A percentile compares a stretch with the other conserved stretches of the same genome.
These are phyloP conservation scores for Acanthochlamys bracteata DNA, from an alignment of 106 monocot genomes.

Conservation along the genomic window DNA sequence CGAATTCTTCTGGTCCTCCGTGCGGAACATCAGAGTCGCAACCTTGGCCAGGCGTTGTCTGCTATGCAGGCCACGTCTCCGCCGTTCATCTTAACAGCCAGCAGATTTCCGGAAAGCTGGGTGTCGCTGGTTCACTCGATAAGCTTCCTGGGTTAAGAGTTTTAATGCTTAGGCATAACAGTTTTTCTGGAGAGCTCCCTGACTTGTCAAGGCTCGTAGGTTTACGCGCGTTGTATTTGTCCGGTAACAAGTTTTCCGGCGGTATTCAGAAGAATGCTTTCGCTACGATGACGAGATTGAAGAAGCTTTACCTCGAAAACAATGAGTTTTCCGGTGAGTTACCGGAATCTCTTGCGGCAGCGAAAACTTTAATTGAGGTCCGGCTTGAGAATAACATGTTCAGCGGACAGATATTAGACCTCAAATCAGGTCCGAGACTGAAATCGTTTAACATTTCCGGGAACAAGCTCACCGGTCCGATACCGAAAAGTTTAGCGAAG, in stretches of 20 bases:
- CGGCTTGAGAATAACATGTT: constrained; percentile 56
- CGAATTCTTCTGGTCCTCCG: constrained; percentile 7
- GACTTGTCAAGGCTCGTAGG: constrained; percentile 32
- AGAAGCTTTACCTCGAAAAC: constrained; percentile 54
- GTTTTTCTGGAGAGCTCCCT: constrained; percentile 54
- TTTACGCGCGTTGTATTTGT: constrained; percentile 51
- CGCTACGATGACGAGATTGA: constrained; percentile 32
- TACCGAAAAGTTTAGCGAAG: constrained; percentile 36
- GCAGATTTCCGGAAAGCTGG: constrained; percentile 35
- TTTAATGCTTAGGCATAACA: constrained; percentile 34
- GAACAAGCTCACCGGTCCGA: constrained; percentile 42
- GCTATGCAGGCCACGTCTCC: constrained; percentile 24
- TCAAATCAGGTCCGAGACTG: constrained; percentile 10
- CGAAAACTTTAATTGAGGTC: constrained; percentile 36
- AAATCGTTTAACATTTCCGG: constrained; percentile 39
- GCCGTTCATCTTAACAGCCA: constrained; percentile 40
- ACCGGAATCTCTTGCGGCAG: constrained; percentile 35
- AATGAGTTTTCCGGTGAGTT: constrained; percentile 50
- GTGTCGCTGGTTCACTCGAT: constrained; percentile 22
- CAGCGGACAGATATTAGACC: constrained; percentile 32
- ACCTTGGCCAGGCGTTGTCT: constrained; percentile 50
- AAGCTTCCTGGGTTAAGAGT: constrained; percentile 29
- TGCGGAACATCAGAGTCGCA: constrained; percentile 12
- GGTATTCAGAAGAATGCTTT: constrained; percentile 37
- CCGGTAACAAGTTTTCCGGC: constrained; percentile 55